These are phyloP conservation scores for Cymodocea nodosa DNA, from an alignment of 116 monocot genomes.

Conservation along the genomic window DNA sequence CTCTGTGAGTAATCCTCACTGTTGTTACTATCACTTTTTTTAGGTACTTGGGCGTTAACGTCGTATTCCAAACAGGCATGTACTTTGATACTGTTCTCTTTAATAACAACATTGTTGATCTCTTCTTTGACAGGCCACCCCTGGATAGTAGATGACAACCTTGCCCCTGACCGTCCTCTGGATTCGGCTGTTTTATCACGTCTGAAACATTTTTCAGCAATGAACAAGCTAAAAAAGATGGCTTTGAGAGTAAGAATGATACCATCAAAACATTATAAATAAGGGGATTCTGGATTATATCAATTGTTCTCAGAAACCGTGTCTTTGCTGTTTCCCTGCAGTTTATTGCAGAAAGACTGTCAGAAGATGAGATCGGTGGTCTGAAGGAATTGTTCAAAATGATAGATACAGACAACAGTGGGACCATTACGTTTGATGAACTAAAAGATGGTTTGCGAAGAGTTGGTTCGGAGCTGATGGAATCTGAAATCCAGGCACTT, in stretches of 20 bases:
- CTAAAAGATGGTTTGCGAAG: slow-evolving; percentile 60
- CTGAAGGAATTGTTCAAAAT: slow-evolving; percentile 60
- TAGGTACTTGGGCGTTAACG: background rate
- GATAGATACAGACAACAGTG: slow-evolving; percentile 28
- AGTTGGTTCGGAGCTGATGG: slow-evolving; percentile 64
- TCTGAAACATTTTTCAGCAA: slow-evolving; percentile 80
- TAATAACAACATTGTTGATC: background rate
- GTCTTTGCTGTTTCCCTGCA: slow-evolving; percentile 1
- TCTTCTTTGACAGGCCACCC: slow-evolving; percentile 55
- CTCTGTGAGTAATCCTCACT: slow-evolving; percentile 41
- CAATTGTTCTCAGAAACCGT: background rate
- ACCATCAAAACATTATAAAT: background rate
- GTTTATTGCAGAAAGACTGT: slow-evolving; percentile 67
- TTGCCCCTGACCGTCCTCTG: slow-evolving; percentile 76
- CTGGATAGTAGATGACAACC: slow-evolving; percentile 84
- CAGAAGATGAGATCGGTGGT: slow-evolving; percentile 80
- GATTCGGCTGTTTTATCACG: slow-evolving; percentile 82
- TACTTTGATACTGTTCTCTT: background rate
- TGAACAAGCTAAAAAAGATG: slow-evolving; percentile 92
- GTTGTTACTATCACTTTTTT: background rate
- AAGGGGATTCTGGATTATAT: no score
- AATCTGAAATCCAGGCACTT: slow-evolving; percentile 53
- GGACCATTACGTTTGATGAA: slow-evolving; percentile 73
- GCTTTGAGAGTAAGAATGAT: slow-evolving; percentile 41
- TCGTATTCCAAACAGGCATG: background rate